phyloP scores from a whole-genome alignment of 106 monocot genomes.

The Alisma plantagoaquatica region DNA sequence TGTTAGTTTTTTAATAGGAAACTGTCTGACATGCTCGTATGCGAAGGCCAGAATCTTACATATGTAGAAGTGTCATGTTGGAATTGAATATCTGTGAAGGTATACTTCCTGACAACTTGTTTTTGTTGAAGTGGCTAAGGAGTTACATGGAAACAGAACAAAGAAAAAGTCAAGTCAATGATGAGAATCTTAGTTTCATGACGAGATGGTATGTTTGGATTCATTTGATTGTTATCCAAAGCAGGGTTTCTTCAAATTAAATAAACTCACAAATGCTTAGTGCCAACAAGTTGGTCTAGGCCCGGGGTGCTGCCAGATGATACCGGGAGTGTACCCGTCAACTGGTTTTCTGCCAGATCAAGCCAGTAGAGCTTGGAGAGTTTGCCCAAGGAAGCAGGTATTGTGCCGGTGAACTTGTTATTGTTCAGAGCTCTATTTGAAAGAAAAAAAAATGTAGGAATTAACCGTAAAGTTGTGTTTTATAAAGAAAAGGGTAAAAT shows the following conservation, averaged over 20 bases:
- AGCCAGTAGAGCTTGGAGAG: slow-evolving; percentile 61
- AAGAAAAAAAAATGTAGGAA: neutral
- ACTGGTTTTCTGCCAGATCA: slow-evolving; percentile 60
- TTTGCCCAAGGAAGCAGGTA: slow-evolving; percentile 39
- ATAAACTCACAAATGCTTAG: slow-evolving; percentile 73
- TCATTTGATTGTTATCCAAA: too few relatives aligned
- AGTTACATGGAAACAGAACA: too few relatives aligned
- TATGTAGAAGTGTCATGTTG: slow-evolving; percentile 56
- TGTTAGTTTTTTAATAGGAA: too few relatives aligned
- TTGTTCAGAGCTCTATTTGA: slow-evolving; percentile 46
- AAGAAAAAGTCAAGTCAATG: too few relatives aligned
- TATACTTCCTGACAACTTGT: slow-evolving; percentile 56
- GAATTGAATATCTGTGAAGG: slow-evolving; percentile 56
- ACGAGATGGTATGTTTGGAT: too few relatives aligned
- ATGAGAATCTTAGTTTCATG: too few relatives aligned
- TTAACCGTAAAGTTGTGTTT: too few relatives aligned
- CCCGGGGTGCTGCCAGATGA: slow-evolving; percentile 43
- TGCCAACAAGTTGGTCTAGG: slow-evolving; percentile 38
- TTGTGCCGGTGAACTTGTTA: slow-evolving; percentile 47
- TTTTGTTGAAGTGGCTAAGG: slow-evolving; percentile 77
- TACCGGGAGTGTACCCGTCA: slow-evolving; percentile 54
- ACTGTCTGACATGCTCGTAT: too few relatives aligned
- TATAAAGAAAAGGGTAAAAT: neutral
- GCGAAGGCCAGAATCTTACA: too few relatives aligned
- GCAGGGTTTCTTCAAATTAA: too few relatives aligned